These are phyloP conservation scores for Colletotrichum aenigma DNA, from an alignment of 2,329 filamentous ascomycete genomes.

Conservation along the genomic window DNA sequence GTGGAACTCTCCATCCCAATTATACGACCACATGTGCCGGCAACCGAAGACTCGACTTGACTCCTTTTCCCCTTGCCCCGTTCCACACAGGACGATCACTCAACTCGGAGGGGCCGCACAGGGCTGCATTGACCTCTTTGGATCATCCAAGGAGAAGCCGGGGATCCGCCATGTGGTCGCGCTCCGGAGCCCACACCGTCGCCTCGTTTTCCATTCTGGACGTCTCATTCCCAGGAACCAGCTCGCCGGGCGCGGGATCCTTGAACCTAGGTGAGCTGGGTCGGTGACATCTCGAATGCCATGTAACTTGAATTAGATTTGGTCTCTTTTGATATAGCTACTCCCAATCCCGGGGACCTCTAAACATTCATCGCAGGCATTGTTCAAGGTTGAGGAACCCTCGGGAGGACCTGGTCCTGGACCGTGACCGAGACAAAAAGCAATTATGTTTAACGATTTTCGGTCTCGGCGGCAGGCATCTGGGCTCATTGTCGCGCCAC, in stretches of 20 bases:
- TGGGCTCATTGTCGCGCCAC: not conserved
- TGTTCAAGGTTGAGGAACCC: not conserved
- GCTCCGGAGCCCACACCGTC: not conserved
- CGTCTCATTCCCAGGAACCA: not conserved
- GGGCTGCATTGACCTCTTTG: conserved; percentile 7
- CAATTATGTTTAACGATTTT: not conserved
- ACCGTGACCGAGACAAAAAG: not conserved
- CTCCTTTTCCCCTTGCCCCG: not conserved
- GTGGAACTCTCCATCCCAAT: not conserved
- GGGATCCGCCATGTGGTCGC: conserved; percentile 12
- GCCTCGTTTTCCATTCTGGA: not conserved
- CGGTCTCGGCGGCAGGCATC: not conserved
- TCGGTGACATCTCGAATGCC: not conserved
- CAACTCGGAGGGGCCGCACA: not conserved
- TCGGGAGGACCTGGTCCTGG: not conserved
- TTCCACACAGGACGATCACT: not conserved
- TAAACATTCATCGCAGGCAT: not conserved
- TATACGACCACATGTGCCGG: not conserved
- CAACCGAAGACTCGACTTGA: not conserved
- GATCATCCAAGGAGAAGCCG: conserved; percentile 8
- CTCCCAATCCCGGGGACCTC: not conserved
- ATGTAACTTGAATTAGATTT: not conserved
- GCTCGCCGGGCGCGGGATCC: not conserved
- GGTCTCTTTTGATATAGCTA: not conserved
- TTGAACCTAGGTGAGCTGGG: not conserved